Base-by-base conservation (phyloP, 805 yeast genomes). In the Metschnikowia cerradonensis region DNA sequence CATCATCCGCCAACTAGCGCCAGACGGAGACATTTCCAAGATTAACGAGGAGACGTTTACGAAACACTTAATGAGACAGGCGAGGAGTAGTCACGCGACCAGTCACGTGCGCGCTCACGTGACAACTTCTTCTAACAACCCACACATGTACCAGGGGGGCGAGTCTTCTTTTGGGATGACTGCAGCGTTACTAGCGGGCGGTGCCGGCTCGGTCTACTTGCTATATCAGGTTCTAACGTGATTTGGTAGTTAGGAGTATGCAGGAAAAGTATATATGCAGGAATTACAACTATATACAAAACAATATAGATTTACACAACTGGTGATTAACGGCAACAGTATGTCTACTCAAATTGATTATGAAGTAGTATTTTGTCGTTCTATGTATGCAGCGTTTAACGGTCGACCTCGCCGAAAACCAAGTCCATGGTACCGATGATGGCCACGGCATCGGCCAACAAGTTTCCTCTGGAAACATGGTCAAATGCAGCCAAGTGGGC, bases 341-440 rank as follows among this genome's bases (percentile, higher is more conserved):
- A 26, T 11, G 4, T 23, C 30, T 23, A 26, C 4, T 3, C 30
- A 7, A 26, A 26, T 26, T 26, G 8, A 26, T 7, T 26, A 26
- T 22, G 30, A 26, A 26, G 30, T 26, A 26, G 30, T 26, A 26
- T 26, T 26, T 0, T 26, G 30, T 26, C 30, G 35, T 32, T 32
- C 41, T 39, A 22, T 39, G 17, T 39, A 13, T 37, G 4, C 31
- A 22, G 41, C 41, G 23, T 11, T 67, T 76, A 88, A 75, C 96
- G 90, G 75, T 89, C 96, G 61, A 89, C 96, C 72, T 89, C 96
- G 65, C 96, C 96, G 66, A 89, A 89, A 68, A 89, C 96, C 70
- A 89, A 81, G 76, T 89, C 96, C 96, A 89, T 88, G 53, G 96
- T 89, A 75, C 96, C 96, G 64, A 89, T 88, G 65, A 89, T 89